Conservation (phyloP, 2,329 filamentous ascomycete species). For the Fusarium albosuccineum region DNA sequence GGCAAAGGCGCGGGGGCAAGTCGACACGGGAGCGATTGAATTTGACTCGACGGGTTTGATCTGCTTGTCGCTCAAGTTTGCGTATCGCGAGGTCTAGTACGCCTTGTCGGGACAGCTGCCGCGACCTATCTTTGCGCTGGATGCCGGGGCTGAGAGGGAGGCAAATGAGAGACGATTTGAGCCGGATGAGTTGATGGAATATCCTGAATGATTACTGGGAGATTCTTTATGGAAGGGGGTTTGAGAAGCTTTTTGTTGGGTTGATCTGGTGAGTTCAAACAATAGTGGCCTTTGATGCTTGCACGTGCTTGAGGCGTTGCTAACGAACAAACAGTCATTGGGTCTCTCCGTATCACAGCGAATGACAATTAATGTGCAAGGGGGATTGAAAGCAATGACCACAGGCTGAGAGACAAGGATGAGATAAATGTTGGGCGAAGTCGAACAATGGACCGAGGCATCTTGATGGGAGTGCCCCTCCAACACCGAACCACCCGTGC, state of each 20-base stretch:
- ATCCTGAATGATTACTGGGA: no score
- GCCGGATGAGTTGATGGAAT: no score
- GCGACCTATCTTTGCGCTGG: conserved; percentile 46
- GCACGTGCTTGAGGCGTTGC: not conserved
- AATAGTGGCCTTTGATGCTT: not conserved
- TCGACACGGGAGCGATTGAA: conserved; percentile 23
- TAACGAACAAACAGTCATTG: not conserved
- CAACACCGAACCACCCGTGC: no score
- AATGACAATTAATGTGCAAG: not conserved
- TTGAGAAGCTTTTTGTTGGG: not conserved
- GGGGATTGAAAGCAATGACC: not conserved
- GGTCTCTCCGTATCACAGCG: not conserved
- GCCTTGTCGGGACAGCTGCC: conserved; percentile 48
- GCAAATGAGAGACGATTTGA: not conserved
- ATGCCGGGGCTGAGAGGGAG: conserved; percentile 26
- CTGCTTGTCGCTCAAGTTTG: conserved; percentile 47
- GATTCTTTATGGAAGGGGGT: conserved; percentile 16
- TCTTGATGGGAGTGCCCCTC: not conserved
- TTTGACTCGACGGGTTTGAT: conserved; percentile 48
- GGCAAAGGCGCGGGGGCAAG: conserved; percentile 23
- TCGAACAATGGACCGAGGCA: conserved; percentile 25
- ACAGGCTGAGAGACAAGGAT: not conserved
- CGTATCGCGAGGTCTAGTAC: conserved; percentile 48
- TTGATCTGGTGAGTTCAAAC: not conserved
- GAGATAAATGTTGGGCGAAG: conserved; percentile 5